Conservation (phyloP, 2,329 filamentous ascomycete species). For the Fusarium armeniacum region DNA sequence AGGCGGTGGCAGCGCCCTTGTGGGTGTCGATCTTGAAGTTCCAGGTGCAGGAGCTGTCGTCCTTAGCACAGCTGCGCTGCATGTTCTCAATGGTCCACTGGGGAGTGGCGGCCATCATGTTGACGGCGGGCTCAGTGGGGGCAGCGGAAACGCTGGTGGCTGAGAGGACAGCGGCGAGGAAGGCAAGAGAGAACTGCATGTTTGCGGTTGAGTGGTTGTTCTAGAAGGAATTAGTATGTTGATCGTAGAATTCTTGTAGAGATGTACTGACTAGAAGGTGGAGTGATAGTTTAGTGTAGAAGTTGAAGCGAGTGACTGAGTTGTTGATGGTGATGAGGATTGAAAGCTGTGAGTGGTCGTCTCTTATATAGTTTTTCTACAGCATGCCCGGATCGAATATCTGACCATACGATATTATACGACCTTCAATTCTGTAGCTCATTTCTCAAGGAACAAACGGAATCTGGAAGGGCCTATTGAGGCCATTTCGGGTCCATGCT, state of each 20-base stretch:
- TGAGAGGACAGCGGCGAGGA: conserved; percentile 51
- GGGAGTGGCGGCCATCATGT: conserved; percentile 58
- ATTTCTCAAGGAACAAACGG: background rate
- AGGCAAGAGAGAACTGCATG: conserved; percentile 61
- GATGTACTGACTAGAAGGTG: background rate
- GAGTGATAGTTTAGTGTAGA: background rate
- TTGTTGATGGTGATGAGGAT: conserved; percentile 20
- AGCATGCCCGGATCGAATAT: background rate
- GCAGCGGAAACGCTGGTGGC: conserved; percentile 53
- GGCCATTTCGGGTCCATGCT: background rate
- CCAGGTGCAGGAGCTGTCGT: conserved; percentile 59
- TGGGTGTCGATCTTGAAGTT: conserved; percentile 61
- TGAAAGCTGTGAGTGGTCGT: accelerated
- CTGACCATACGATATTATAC: conserved; percentile 2
- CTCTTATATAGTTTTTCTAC: conserved; percentile 14
- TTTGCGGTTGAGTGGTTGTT: conserved; percentile 38
- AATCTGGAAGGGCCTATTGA: conserved; percentile 22
- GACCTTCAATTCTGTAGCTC: background rate
- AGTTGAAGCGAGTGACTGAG: conserved; percentile 19
- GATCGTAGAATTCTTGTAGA: accelerated
- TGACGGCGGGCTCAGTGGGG: conserved; percentile 50
- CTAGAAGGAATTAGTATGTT: background rate
- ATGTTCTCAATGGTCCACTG: conserved; percentile 60
- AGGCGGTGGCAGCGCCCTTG: conserved; percentile 53
- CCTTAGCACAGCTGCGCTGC: conserved; percentile 56